Conservation (phyloP, 2,329 filamentous ascomycete species). For the Madurella mycetomatis region DNA sequence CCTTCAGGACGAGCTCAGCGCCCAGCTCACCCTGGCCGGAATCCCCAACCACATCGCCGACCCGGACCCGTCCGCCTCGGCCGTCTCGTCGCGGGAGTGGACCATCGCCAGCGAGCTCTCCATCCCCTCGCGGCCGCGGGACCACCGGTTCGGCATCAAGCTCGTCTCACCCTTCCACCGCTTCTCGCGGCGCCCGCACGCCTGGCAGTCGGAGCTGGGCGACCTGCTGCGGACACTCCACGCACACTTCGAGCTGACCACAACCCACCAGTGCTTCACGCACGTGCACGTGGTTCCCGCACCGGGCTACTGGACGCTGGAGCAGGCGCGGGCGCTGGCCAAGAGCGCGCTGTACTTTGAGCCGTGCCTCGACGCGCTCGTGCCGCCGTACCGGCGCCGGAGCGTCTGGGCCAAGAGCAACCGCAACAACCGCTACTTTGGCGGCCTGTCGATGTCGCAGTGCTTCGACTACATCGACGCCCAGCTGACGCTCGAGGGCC, state of each 20-base stretch:
- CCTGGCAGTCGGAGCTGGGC: slow-evolving; percentile 16
- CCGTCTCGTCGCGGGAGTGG: slow-evolving; percentile 18
- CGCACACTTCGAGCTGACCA: slow-evolving; percentile 23
- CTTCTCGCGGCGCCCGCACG: slow-evolving; percentile 17
- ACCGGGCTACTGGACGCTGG: slow-evolving; percentile 19
- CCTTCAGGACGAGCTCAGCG: slow-evolving; percentile 22
- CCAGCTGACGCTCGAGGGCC: slow-evolving; percentile 6
- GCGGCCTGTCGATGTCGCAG: slow-evolving; percentile 8
- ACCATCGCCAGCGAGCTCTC: slow-evolving; percentile 19
- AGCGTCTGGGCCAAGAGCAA: slow-evolving; percentile 26
- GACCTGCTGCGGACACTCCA: slow-evolving; percentile 17
- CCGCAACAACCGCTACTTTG: slow-evolving; percentile 23
- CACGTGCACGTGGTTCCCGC: slow-evolving; percentile 22
- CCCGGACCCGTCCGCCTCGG: background rate
- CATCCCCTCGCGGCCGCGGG: slow-evolving; percentile 17
- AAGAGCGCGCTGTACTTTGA: slow-evolving; percentile 25
- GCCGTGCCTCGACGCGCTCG: slow-evolving; percentile 24
- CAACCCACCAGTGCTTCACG: slow-evolving; percentile 24
- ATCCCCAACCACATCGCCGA: slow-evolving; percentile 18
- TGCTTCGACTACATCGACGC: slow-evolving; percentile 18
- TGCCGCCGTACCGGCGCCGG: slow-evolving; percentile 23
- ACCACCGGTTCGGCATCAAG: slow-evolving; percentile 25
- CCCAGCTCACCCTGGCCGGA: slow-evolving; percentile 12
- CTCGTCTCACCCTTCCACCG: slow-evolving; percentile 24
- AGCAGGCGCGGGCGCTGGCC: slow-evolving; percentile 22